Evolutionary conservation across 257 asterid species (phyloP), one percentile per base, ranked within the genome.

Genomic region (Nemophila menziesii): DNA sequence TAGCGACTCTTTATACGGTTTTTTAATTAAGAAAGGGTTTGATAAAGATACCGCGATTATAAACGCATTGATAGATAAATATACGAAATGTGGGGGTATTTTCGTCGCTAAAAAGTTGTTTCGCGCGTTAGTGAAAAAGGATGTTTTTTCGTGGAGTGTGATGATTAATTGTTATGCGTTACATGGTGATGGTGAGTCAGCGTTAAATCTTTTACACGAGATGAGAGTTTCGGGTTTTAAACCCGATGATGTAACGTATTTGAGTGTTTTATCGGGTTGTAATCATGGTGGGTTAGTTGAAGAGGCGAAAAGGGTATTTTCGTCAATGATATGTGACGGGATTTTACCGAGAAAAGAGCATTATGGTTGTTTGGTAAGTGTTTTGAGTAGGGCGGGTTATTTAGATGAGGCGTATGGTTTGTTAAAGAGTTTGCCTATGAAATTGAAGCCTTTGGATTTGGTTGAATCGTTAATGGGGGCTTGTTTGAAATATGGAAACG

Each of bases 121-220:
- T 20, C 77, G 74, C 13, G 43, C 12, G 33, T 39, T 69, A 47
- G 60, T 60, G 2, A 47, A 49, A 20, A 80, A 62, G 78, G 79
- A 77, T 46, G 13, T 57, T 0, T 21, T 77, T 22, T 74, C 93
- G 8, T 80, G 77, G 75, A 65, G 73, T 41, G 55, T 38, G 12
- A 67, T 77, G 78, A 71, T 77, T 19, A 67, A 69, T 10, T 79
- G 61, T 13, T 77, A 64, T 14, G 80, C 82, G 37, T 58, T 69
- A 62, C 79, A 80, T 7, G 93, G 93, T 5, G 66, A 69, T 3
- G 70, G 68, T 23, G 67, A 39, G 41, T 51, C 58, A 39, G 79
- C 93, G 10, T 46, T 80, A 42, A 13, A 24, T 44, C 78, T 80
- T 27, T 64, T 71, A 58, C 57, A 70, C 20, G 24, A 53, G 23